Percentiles rank a stretch among this genome's conserved stretches.
phyloP scores from a whole-genome alignment of 805 yeast species.

The Millerago galiae region DNA sequence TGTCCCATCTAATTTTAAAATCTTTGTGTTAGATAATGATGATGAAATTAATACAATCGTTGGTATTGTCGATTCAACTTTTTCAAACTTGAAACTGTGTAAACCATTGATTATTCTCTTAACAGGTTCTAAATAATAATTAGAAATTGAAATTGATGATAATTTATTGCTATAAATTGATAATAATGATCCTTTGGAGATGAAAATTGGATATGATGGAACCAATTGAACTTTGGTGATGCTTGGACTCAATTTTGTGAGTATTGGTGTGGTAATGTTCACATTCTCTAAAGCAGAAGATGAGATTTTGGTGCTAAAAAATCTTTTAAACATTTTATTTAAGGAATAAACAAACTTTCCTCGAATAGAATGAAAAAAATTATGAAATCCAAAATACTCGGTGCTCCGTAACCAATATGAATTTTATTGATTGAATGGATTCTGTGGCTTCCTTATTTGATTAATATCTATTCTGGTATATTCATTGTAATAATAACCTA shows the following conservation, averaged over 20 bases:
- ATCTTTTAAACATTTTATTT: background rate
- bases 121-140: constrained; percentile 28
- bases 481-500: too few species aligned
- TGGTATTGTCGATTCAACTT: constrained; percentile 31
- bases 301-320: background rate
- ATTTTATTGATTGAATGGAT: too few species aligned
- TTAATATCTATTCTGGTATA: too few species aligned
- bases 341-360: too few species aligned
- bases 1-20: constrained; percentile 47
- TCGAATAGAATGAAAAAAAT: too few species aligned
- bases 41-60: constrained; percentile 13
- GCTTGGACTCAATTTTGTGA: constrained; percentile 29
- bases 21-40: constrained; percentile 5
- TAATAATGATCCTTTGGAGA: constrained; percentile 43
- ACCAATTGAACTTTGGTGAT: constrained; percentile 46
- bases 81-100: constrained; percentile 39
- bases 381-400: too few species aligned
- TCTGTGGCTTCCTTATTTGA: too few species aligned
- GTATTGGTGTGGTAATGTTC: background rate
- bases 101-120: constrained; percentile 39
- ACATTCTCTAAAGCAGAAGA: background rate
- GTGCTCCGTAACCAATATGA: too few species aligned
- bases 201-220: constrained; percentile 49
- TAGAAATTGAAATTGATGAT: constrained; percentile 10
- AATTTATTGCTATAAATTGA: constrained; percentile 34